Evolutionary conservation across 768 basidiomycete genomes (phyloP).

Genomic region (Mycena indigotica): DNA sequence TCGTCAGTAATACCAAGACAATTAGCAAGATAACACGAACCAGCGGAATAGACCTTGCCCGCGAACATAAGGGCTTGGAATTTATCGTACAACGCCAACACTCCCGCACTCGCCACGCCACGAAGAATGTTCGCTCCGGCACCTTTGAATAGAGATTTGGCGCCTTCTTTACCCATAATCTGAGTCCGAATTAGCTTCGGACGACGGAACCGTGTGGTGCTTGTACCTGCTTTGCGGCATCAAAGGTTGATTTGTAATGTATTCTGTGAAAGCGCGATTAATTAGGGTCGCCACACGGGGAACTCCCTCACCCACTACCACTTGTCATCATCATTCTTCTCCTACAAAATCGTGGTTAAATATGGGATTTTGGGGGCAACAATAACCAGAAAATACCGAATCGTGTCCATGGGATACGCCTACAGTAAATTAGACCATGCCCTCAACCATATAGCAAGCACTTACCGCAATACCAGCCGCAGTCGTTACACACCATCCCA

Average conservation of each 20-base stretch:
- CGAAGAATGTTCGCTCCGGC: constrained; percentile 77
- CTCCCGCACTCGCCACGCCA: constrained; percentile 87
- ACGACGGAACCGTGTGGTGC: not conserved
- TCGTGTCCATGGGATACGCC: constrained; percentile 69
- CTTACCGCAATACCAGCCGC: constrained; percentile 75
- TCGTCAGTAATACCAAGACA: not conserved
- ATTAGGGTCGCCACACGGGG: not conserved
- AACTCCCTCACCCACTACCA: constrained; percentile 45
- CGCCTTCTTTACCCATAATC: constrained; percentile 78
- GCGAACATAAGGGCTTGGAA: constrained; percentile 73
- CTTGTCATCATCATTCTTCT: constrained; percentile 96
- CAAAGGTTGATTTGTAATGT: constrained; percentile 85
- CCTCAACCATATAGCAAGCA: not conserved
- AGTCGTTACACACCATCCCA: constrained; percentile 86
- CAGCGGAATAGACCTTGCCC: constrained; percentile 77
- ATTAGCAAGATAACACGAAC: not conserved
- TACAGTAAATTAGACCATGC: constrained; percentile 24
- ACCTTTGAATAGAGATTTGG: constrained; percentile 83
- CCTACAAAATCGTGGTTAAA: constrained; percentile 39
- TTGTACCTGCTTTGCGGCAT: constrained; percentile 55
- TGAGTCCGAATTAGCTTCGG: not conserved
- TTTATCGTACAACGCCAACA: constrained; percentile 85
- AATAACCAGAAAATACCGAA: constrained; percentile 41
- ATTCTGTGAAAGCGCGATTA: constrained; percentile 26
- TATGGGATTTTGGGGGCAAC: constrained; percentile 22